phyloP scores from a whole-genome alignment of 148 eudicot genomes.

The Fagopyrum esculentum region DNA sequence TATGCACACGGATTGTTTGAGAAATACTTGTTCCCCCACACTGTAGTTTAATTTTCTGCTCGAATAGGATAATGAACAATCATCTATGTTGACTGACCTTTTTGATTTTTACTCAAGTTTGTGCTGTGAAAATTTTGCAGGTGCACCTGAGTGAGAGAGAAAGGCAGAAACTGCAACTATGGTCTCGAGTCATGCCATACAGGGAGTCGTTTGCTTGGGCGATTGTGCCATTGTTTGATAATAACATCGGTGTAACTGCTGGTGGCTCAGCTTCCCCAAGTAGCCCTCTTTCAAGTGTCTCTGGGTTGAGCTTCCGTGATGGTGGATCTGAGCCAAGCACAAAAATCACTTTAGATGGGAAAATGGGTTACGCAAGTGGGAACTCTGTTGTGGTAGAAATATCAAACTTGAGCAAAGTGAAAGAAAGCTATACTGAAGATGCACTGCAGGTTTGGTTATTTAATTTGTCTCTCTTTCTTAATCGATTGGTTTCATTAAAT shows the following conservation, averaged over 20 bases:
- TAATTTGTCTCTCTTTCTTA: background rate
- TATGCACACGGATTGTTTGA: background rate
- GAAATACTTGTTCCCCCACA: background rate
- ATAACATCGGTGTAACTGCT: slow-evolving; percentile 52
- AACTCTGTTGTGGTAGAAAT: slow-evolving; percentile 92
- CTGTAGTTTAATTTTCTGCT: background rate
- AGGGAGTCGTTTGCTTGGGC: slow-evolving; percentile 99
- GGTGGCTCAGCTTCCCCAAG: slow-evolving; percentile 95
- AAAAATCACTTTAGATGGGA: slow-evolving; percentile 82
- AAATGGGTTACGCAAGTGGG: slow-evolving; percentile 66
- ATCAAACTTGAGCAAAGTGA: slow-evolving; percentile 92
- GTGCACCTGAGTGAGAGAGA: slow-evolving; percentile 91
- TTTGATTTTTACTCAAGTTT: slow-evolving; percentile 10
- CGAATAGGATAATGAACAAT: background rate
- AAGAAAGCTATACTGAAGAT: slow-evolving; percentile 97
- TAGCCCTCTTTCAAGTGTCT: slow-evolving; percentile 72
- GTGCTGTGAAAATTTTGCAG: slow-evolving; percentile 30
- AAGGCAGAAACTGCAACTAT: slow-evolving; percentile 91
- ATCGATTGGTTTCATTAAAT: background rate
- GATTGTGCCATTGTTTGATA: slow-evolving; percentile 88
- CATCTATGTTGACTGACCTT: background rate
- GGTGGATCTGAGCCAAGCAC: slow-evolving; percentile 62
- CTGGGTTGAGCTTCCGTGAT: slow-evolving; percentile 74
- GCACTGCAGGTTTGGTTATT: slow-evolving; percentile 62
- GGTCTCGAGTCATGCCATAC: slow-evolving; percentile 97